Conservation (phyloP, 805 yeast genomes). For the Saccharomycopsis capsularis region DNA sequence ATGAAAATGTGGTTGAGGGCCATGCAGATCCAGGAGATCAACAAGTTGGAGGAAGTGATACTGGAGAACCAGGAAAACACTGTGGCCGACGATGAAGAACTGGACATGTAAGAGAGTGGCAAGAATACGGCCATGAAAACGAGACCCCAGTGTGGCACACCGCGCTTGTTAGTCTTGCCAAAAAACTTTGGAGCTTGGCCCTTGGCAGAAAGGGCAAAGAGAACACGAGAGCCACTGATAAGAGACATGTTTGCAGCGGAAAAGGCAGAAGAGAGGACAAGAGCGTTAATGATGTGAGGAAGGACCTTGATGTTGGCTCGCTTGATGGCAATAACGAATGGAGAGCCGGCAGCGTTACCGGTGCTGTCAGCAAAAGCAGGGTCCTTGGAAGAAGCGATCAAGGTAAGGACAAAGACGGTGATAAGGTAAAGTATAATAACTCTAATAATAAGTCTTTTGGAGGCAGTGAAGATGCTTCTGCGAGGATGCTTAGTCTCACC, state of each 20-base stretch:
- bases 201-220: conserved; percentile 45
- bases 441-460: conserved; percentile 53
- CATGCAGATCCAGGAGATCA: conserved; percentile 40
- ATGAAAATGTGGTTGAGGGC: conserved; percentile 37
- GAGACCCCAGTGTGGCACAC: conserved; percentile 47
- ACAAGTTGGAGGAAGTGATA: conserved; percentile 37
- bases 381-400: conserved; percentile 51
- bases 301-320: conserved; percentile 60
- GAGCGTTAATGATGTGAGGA: conserved; percentile 67
- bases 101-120: conserved; percentile 64
- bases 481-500: conserved; percentile 58
- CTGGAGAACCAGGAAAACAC: conserved; percentile 50
- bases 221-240: conserved; percentile 31
- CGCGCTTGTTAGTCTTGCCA: conserved; percentile 55
- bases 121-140: conserved; percentile 46
- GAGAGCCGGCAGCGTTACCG: conserved; percentile 56
- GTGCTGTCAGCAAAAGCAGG: conserved; percentile 40
- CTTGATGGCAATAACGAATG: conserved; percentile 63
- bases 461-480: conserved; percentile 54
- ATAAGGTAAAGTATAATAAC: conserved; percentile 53
- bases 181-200: conserved; percentile 69
- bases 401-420: conserved; percentile 51
- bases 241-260: conserved; percentile 78
- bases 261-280: conserved; percentile 54
- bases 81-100: conserved; percentile 45